These are phyloP conservation scores for Axilococcus clingmanii DNA, from an alignment of 139 green algal species.

Conservation along the genomic window DNA sequence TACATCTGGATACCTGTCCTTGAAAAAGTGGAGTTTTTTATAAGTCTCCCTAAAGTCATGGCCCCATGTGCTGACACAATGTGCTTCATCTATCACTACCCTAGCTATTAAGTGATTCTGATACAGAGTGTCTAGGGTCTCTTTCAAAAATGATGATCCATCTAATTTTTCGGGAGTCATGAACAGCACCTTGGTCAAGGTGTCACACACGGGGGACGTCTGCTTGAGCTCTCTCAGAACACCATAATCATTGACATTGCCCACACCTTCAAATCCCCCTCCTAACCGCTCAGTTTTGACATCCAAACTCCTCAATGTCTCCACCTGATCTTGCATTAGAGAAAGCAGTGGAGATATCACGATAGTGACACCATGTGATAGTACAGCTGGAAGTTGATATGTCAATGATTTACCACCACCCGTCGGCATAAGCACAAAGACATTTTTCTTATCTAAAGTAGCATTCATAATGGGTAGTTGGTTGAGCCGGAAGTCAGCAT, in stretches of 20 bases:
- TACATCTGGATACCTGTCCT: conserved; percentile 53
- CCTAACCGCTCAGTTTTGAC: conserved; percentile 27
- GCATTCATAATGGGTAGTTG: conserved; percentile 73
- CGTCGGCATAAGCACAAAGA: conserved; percentile 87
- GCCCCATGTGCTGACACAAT: conserved; percentile 94
- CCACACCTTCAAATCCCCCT: conserved; percentile 21
- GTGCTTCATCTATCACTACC: conserved; percentile 89
- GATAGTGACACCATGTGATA: conserved; percentile 50
- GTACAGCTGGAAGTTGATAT: conserved; percentile 70
- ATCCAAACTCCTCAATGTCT: conserved; percentile 46
- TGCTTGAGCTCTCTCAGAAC: conserved; percentile 8
- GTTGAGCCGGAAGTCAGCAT: conserved; percentile 53
- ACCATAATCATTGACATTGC: not conserved
- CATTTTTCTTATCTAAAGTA: conserved; percentile 50
- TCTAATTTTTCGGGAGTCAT: conserved; percentile 81
- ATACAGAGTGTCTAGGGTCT: conserved; percentile 52
- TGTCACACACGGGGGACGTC: conserved; percentile 2
- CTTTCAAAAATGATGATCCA: conserved; percentile 32
- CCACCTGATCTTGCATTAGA: conserved; percentile 79
- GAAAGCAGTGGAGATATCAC: conserved; percentile 71
- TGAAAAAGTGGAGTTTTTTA: conserved; percentile 67
- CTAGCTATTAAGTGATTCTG: conserved; percentile 36
- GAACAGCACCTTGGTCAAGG: conserved; percentile 68
- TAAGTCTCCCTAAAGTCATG: conserved; percentile 88
- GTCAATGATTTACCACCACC: conserved; percentile 64